A percentile compares a stretch with the other conserved stretches of the same genome.
Evolutionary conservation across 768 basidiomycete species (phyloP).

Genomic region (Suillus plorans): DNA sequence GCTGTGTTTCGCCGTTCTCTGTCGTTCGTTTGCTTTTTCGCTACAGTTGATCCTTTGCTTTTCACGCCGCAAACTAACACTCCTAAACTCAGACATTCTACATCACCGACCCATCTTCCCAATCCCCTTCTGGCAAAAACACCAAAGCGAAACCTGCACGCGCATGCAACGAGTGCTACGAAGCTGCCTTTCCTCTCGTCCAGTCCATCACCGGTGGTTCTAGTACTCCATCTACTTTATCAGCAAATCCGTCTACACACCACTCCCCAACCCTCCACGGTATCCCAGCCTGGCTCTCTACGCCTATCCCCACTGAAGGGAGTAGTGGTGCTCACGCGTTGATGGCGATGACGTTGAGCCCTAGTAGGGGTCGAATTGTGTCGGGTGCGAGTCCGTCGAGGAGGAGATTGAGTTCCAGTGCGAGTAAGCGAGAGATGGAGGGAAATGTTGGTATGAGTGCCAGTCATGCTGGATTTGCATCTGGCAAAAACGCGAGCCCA

Average conservation of each 20-base stretch:
- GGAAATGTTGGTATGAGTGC: background rate
- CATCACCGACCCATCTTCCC: conserved; percentile 51
- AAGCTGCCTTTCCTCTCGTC: conserved; percentile 73
- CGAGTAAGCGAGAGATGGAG: background rate
- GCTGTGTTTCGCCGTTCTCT: background rate
- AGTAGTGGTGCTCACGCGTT: conserved; percentile 27
- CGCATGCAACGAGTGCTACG: conserved; percentile 85
- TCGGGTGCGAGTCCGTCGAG: conserved; percentile 2
- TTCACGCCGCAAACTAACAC: background rate
- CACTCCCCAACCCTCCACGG: conserved; percentile 20
- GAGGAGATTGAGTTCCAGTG: background rate
- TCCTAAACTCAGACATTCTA: conserved; percentile 67
- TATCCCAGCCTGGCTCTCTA: conserved; percentile 32
- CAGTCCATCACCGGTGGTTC: background rate
- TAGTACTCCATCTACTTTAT: conserved; percentile 9
- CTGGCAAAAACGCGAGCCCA: conserved; percentile 20
- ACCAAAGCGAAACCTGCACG: conserved; percentile 62
- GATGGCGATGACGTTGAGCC: conserved; percentile 39
- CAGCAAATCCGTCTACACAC: conserved; percentile 11
- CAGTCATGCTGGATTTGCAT: background rate
- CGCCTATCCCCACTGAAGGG: conserved; percentile 19
- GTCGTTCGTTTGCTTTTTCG: background rate
- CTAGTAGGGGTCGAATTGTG: conserved; percentile 1
- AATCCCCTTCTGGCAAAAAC: conserved; percentile 36
- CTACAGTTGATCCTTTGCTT: background rate